Conservation (phyloP, 495 filamentous ascomycete species). For the Parachaetomium inaequale region DNA sequence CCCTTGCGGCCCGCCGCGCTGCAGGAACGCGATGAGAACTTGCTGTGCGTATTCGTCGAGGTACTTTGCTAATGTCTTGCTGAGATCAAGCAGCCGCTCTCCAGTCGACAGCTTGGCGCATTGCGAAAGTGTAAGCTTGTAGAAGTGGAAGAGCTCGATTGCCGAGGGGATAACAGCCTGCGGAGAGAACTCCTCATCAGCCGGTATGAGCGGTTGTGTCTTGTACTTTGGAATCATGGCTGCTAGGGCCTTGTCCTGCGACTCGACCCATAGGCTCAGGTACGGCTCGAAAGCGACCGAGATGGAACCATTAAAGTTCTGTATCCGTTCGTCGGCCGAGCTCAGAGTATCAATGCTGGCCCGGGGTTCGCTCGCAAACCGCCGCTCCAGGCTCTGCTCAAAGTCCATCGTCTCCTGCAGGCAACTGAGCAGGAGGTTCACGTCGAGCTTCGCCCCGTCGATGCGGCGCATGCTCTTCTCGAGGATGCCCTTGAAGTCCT, state of each 20-base stretch:
- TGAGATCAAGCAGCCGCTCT: constrained; percentile 77
- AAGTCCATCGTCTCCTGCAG: constrained; percentile 97
- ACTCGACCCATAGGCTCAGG: constrained; percentile 93
- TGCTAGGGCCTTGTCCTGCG: constrained; percentile 86
- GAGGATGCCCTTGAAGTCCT: constrained; percentile 92
- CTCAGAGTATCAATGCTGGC: constrained; percentile 90
- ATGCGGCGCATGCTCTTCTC: constrained; percentile 74
- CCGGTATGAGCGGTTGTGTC: constrained; percentile 70
- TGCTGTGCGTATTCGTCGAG: constrained; percentile 94
- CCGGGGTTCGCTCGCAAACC: constrained; percentile 72
- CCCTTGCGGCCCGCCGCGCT: constrained; percentile 54
- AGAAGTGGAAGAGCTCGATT: constrained; percentile 95
- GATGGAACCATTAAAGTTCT: constrained; percentile 84
- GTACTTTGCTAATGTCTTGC: constrained; percentile 84
- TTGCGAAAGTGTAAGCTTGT: constrained; percentile 83
- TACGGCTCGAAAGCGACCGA: constrained; percentile 98
- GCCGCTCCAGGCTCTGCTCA: constrained; percentile 83
- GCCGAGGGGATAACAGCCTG: constrained; percentile 90
- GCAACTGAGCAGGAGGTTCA: constrained; percentile 86
- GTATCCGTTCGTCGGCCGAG: constrained; percentile 70
- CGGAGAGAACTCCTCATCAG: constrained; percentile 87
- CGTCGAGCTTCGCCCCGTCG: constrained; percentile 81
- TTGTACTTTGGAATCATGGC: constrained; percentile 86
- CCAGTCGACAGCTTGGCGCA: constrained; percentile 95
- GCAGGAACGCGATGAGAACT: constrained; percentile 75